A percentile compares a stretch with the other conserved stretches of the same genome.
phyloP scores from a whole-genome alignment of 331 rosid genomes.

The Malus hybrid region DNA sequence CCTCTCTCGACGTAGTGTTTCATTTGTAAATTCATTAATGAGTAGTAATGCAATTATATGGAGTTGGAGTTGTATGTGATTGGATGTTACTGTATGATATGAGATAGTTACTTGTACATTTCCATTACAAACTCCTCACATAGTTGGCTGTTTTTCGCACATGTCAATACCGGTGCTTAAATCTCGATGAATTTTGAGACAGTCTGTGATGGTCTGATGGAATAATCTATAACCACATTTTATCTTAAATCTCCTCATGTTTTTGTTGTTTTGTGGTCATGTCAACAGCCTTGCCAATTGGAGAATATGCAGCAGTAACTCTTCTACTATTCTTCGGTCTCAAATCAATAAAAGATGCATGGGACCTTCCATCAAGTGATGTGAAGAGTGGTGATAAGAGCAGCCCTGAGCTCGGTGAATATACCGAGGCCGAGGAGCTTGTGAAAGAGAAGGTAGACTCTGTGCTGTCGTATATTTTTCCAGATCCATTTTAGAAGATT shows the following conservation, averaged over 20 bases:
- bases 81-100: neutral
- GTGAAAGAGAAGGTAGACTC: conserved; percentile 79
- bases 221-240: neutral
- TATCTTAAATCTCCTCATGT: neutral
- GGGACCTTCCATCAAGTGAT: conserved; percentile 76
- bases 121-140: neutral
- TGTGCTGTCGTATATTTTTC: neutral
- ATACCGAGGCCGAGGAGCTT: conserved; percentile 86
- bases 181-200: neutral
- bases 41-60: neutral
- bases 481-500: neutral
- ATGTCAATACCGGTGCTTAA: neutral
- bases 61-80: neutral
- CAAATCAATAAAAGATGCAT: conserved; percentile 85
- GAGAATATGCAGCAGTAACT: conserved; percentile 94
- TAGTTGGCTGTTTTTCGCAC: neutral
- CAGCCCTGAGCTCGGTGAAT: conserved; percentile 72
- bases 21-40: neutral
- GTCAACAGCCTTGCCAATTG: conserved; percentile 82
- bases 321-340: conserved; percentile 89
- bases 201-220: neutral
- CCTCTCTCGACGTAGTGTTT: neutral
- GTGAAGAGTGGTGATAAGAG: conserved; percentile 41
- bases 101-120: neutral
- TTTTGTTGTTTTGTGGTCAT: conserved; percentile 13